Percentiles rank a stretch among this genome's conserved stretches.
Evolutionary conservation across 176 grass and related monocot genomes (phyloP).

Genomic region (Pontederia crassipes): DNA sequence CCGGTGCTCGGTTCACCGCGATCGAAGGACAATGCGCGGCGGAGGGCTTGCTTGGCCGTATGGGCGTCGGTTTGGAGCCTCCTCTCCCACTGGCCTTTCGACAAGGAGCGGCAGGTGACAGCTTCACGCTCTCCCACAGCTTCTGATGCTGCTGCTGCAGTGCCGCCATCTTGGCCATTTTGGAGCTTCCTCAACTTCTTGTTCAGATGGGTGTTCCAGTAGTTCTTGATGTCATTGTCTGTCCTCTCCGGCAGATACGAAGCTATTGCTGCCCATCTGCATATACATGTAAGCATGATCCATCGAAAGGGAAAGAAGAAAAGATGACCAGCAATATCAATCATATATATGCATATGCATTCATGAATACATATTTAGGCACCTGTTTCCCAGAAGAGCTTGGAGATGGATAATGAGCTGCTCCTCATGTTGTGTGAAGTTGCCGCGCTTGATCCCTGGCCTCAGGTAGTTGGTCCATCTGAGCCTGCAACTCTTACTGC

Average conservation of each 20-base stretch:
- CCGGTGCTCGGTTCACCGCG: too few species aligned
- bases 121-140: not conserved
- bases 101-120: not conserved
- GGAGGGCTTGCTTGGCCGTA: not conserved
- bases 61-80: not conserved
- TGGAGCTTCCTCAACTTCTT: slow-evolving; percentile 1
- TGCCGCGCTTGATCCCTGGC: slow-evolving; percentile 8
- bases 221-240: slow-evolving; percentile 14
- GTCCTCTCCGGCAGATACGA: slow-evolving; percentile 3
- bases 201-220: slow-evolving; percentile 13
- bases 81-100: slow-evolving; percentile 1
- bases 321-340: not conserved
- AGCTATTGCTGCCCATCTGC: slow-evolving; percentile 8
- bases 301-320: not conserved
- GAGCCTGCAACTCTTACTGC: slow-evolving; percentile 6
- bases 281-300: not conserved
- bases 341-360: not conserved
- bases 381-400: slow-evolving; percentile 10
- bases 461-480: slow-evolving; percentile 8
- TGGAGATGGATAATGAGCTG: slow-evolving; percentile 4
- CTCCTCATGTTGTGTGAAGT: slow-evolving; percentile 6
- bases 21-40: not conserved
- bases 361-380: too few species aligned
- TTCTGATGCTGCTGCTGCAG: not conserved
- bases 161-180: not conserved